A percentile compares a stretch with the other conserved stretches of the same genome.
Conservation (phyloP, 805 yeast genomes). For the Maudiozyma saulgeensis region DNA sequence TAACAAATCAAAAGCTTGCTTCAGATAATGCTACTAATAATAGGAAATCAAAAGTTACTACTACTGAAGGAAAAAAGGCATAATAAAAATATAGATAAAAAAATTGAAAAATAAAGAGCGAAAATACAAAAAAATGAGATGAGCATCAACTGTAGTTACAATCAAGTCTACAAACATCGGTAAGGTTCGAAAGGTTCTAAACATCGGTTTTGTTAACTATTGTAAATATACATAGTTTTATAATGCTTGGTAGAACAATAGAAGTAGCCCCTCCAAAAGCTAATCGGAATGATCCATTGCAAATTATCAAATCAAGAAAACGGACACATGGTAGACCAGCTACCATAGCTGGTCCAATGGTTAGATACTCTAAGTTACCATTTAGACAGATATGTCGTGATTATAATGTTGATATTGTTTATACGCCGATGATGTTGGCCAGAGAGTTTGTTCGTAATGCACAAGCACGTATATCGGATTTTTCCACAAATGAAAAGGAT, state of each 20-base stretch:
- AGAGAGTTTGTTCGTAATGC: slow-evolving; percentile 84
- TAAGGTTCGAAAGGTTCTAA: neutral
- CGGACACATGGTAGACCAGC: slow-evolving; percentile 43
- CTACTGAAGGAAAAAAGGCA: neutral
- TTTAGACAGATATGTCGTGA: slow-evolving; percentile 73
- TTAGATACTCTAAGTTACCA: slow-evolving; percentile 87
- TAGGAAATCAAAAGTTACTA: neutral
- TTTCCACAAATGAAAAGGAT: slow-evolving; percentile 67
- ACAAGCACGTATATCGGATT: slow-evolving; percentile 74
- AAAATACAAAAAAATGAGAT: neutral
- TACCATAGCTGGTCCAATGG: slow-evolving; percentile 89
- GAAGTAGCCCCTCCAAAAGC: slow-evolving; percentile 7
- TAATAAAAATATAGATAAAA: neutral
- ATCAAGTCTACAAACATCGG: neutral
- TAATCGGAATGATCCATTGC: slow-evolving; percentile 43
- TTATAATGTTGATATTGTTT: slow-evolving; percentile 71
- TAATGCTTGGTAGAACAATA: neutral
- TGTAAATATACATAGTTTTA: too few species aligned
- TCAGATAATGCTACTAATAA: neutral
- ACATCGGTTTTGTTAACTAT: too few species aligned
- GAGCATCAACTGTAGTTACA: neutral
- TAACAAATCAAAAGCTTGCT: neutral
- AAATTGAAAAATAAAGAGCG: neutral
- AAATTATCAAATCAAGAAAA: slow-evolving; percentile 39
- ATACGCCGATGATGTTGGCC: slow-evolving; percentile 94